Evolutionary conservation across 2,329 filamentous ascomycete species (phyloP).

Genomic region (Paraphaeosphaeria sporulosa): DNA sequence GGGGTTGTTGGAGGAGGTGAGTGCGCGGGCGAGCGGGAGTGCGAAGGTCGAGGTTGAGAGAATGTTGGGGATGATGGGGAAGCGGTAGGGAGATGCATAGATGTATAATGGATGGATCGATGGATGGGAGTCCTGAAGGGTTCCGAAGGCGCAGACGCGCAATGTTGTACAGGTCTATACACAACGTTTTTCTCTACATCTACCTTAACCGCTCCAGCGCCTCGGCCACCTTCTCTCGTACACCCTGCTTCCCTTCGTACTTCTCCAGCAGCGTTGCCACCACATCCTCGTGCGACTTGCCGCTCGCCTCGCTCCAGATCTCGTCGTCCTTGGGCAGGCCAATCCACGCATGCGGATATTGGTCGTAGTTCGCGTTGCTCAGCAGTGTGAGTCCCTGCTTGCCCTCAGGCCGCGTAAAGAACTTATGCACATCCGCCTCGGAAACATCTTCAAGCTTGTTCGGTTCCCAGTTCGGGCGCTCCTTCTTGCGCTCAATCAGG

Average conservation of each 20-base stretch:
- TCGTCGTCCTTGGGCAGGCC: slow-evolving; percentile 77
- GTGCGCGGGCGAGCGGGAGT: slow-evolving; percentile 74
- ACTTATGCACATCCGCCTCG: slow-evolving; percentile 66
- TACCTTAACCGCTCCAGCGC: slow-evolving; percentile 59
- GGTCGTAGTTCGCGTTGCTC: slow-evolving; percentile 66
- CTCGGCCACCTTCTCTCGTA: slow-evolving; percentile 67
- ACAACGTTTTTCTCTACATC: slow-evolving; percentile 4
- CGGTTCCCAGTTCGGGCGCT: slow-evolving; percentile 78
- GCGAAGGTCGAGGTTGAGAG: slow-evolving; percentile 83
- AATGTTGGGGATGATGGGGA: slow-evolving; percentile 64
- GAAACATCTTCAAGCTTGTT: slow-evolving; percentile 73
- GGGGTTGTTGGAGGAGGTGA: slow-evolving; percentile 75
- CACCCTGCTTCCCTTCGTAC: slow-evolving; percentile 55
- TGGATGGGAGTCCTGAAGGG: no score
- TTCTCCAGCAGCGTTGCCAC: slow-evolving; percentile 50
- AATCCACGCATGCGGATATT: slow-evolving; percentile 76
- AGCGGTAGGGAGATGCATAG: slow-evolving; percentile 15
- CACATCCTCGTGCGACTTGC: slow-evolving; percentile 46
- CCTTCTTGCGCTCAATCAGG: slow-evolving; percentile 73
- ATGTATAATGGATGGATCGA: neutral
- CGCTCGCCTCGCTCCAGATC: slow-evolving; percentile 55
- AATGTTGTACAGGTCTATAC: slow-evolving; percentile 2
- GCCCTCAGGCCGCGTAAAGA: slow-evolving; percentile 62
- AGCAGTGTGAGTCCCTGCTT: slow-evolving; percentile 66
- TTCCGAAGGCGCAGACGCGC: neutral